Conservation (phyloP, 345 rosid genomes). For the Populus deltoides region DNA sequence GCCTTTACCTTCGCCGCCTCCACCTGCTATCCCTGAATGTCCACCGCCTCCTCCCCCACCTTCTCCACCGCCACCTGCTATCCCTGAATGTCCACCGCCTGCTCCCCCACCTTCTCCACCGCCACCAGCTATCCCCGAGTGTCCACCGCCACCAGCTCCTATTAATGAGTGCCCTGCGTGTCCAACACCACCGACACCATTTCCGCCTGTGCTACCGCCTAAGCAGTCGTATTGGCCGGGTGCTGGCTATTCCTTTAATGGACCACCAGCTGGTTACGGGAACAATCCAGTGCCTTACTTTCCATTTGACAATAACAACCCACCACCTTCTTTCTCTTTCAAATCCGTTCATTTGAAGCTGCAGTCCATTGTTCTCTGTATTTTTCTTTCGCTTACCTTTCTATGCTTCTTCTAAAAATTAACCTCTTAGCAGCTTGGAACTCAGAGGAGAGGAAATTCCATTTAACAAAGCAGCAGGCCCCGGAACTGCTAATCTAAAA, state of each 20-base stretch:
- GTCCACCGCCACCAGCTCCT: constrained; percentile 12
- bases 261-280: constrained; percentile 7
- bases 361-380: neutral
- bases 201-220: neutral
- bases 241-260: neutral
- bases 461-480: neutral
- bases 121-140: neutral
- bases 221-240: neutral
- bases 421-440: neutral
- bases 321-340: neutral
- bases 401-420: neutral
- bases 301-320: neutral
- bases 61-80: neutral
- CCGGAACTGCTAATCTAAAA: too few relatives aligned
- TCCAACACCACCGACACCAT: neutral
- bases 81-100: constrained; percentile 2
- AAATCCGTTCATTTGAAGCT: neutral
- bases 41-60: constrained; percentile 15
- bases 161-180: neutral
- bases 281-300: constrained; percentile 9
- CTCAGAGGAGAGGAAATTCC: neutral
- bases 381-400: neutral
- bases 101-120: neutral
- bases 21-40: neutral
- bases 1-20: constrained; percentile 1